Conservation (phyloP, 257 asterid genomes). For the Rhazya stricta region DNA sequence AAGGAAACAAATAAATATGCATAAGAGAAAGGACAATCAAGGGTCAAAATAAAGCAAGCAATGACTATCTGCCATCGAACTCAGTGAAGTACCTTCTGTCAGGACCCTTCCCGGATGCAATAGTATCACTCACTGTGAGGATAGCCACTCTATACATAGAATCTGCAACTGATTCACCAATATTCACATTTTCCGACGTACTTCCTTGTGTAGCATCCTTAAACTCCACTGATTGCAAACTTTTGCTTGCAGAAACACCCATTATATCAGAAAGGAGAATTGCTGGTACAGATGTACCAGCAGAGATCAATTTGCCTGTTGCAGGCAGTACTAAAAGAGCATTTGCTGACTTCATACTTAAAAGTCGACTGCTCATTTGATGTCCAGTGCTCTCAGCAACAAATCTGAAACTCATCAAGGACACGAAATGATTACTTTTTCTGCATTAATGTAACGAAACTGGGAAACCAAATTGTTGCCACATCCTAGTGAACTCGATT, state of each 20-base stretch:
- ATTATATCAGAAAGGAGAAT: constrained; percentile 60
- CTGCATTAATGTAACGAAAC: background rate
- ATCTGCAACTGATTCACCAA: constrained; percentile 28
- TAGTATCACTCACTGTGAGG: constrained; percentile 90
- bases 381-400: constrained; percentile 92
- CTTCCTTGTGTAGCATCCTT: constrained; percentile 22
- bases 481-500: background rate
- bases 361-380: constrained; percentile 84
- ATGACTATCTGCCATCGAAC: background rate
- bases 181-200: constrained; percentile 20
- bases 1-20: background rate
- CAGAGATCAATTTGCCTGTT: constrained; percentile 51
- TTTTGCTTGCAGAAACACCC: constrained; percentile 33
- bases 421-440: constrained; percentile 1
- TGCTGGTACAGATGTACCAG: constrained; percentile 64
- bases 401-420: constrained; percentile 48
- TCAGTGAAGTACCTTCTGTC: constrained; percentile 62
- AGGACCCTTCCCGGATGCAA: constrained; percentile 72
- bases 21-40: background rate
- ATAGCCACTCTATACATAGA: constrained; percentile 64
- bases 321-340: constrained; percentile 80
- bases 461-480: background rate
- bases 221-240: constrained; percentile 28
- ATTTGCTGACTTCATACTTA: constrained; percentile 93
- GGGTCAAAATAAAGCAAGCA: background rate